Conservation (phyloP, 2,329 filamentous ascomycete genomes). For the Podosphaera xanthii region DNA sequence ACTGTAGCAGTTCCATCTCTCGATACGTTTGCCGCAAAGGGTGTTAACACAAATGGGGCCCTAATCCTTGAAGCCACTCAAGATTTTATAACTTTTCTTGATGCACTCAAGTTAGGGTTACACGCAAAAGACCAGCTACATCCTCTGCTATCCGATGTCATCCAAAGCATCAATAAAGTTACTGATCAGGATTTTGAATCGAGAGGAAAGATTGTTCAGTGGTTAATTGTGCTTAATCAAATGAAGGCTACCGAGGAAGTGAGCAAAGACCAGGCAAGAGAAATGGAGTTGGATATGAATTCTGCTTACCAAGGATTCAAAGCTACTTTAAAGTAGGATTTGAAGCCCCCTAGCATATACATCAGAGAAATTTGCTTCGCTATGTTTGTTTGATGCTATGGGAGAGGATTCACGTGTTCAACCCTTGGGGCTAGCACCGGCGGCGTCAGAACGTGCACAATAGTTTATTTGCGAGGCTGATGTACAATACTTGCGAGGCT, state of each 20-base stretch:
- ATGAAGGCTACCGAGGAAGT: conserved; percentile 92
- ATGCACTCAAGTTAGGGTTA: conserved; percentile 78
- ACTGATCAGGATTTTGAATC: conserved; percentile 89
- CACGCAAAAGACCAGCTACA: conserved; percentile 93
- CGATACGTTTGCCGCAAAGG: conserved; percentile 20
- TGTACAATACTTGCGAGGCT: too few species aligned
- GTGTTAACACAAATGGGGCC: conserved; percentile 23
- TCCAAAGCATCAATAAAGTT: conserved; percentile 92
- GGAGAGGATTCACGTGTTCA: too few species aligned
- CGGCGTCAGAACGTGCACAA: too few species aligned
- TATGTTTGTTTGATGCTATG: too few species aligned
- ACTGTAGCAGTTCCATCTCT: conserved; percentile 37
- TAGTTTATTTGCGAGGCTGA: too few species aligned
- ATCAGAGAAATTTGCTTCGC: too few species aligned
- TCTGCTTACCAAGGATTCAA: conserved; percentile 91
- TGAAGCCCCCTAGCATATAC: neutral
- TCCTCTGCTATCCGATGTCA: conserved; percentile 80
- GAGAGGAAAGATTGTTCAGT: conserved; percentile 92
- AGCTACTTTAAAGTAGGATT: conserved; percentile 15
- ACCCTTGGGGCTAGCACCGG: too few species aligned
- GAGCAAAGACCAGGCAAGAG: conserved; percentile 63
- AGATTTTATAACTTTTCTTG: conserved; percentile 95
- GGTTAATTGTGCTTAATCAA: conserved; percentile 91
- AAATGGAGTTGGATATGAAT: conserved; percentile 83
- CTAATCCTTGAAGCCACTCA: conserved; percentile 81